phyloP scores from a whole-genome alignment of 805 yeast genomes.

The Hanseniaspora thailandica region DNA sequence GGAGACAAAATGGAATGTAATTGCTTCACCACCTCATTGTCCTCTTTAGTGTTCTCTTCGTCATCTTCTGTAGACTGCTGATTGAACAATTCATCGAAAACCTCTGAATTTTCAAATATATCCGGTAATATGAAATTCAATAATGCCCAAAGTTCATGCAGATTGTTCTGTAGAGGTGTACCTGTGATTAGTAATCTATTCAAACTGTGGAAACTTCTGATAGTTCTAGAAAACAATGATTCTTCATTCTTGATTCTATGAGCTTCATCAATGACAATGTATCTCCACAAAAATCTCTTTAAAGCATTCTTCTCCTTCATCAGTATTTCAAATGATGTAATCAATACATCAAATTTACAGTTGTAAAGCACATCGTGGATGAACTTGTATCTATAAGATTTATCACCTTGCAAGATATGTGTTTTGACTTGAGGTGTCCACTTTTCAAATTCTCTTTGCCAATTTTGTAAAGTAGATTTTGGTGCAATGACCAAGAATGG shows the following conservation, averaged over 20 bases:
- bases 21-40: conserved; percentile 81
- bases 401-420: conserved; percentile 77
- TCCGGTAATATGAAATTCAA: conserved; percentile 84
- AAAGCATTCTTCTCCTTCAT: conserved; percentile 73
- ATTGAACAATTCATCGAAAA: conserved; percentile 81
- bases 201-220: conserved; percentile 73
- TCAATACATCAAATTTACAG: conserved; percentile 77
- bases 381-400: conserved; percentile 58
- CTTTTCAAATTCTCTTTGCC: conserved; percentile 86
- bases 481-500: conserved; percentile 91
- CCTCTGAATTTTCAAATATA: conserved; percentile 81
- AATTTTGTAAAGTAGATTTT: conserved; percentile 87
- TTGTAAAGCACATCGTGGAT: conserved; percentile 49
- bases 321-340: conserved; percentile 89
- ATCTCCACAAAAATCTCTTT: conserved; percentile 83
- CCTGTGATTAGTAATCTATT: conserved; percentile 85
- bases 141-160: conserved; percentile 94
- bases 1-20: conserved; percentile 82
- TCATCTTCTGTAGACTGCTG: conserved; percentile 35
- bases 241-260: conserved; percentile 94
- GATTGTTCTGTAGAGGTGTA: conserved; percentile 86
- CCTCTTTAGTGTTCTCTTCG: conserved; percentile 32
- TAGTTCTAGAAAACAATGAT: conserved; percentile 81
- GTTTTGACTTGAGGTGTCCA: conserved; percentile 95
- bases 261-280: conserved; percentile 88